Base-by-base conservation (phyloP, 1,284 basidiomycete species). In the Apiotrichum veenhuisii region DNA sequence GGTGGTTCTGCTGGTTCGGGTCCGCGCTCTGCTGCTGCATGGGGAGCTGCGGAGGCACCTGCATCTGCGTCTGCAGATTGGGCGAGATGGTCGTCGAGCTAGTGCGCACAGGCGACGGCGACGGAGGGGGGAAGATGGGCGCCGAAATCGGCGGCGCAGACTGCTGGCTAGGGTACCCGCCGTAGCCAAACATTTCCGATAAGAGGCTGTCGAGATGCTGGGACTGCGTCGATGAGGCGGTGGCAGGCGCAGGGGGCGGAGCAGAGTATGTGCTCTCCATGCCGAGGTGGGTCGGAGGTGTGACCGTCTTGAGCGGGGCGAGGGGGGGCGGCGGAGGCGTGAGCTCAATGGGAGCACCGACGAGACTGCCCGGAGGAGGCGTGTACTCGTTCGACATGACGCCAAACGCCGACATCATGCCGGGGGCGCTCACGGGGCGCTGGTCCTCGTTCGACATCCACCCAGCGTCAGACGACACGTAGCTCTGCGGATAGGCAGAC, bases 131-230 rank as follows among this genome's bases (percentile, higher is more conserved):
- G 40, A 41, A 41, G 36, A 37, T 14, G 36, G 36, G 36, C 9
- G 36, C 36, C 11, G 36, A 18, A 37, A 37, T 22, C 10, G 44
- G 44, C 4, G 30, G 44, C 10, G 44, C 44, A 17, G 44, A 46
- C 46, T 37, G 46, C 48, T 27, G 54, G 36, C 33, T 17, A n/a
- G 33, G 22, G 15, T n/a, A 20, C 34, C 49, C 50, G 7, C 50
- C 46, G 22, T 53, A 53, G 4, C 58, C 58, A 53, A 60, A 60
- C 50, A 60, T 55, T 18, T 60, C 46, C 5, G 54, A 50, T 8
- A 60, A 36, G n/a, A 54, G 46, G 34, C 50, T 40, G 51, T 60
- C 58, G 2, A 60, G 30, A 5, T 36, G 17, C 30, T 43, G 50
- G 12, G 27, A 30, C 18, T 27, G 41, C 22, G 33, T 37, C 22